Evolutionary conservation across 192 early-diverging fungal species (phyloP).

Genomic region (Haplosporangium gracile): DNA sequence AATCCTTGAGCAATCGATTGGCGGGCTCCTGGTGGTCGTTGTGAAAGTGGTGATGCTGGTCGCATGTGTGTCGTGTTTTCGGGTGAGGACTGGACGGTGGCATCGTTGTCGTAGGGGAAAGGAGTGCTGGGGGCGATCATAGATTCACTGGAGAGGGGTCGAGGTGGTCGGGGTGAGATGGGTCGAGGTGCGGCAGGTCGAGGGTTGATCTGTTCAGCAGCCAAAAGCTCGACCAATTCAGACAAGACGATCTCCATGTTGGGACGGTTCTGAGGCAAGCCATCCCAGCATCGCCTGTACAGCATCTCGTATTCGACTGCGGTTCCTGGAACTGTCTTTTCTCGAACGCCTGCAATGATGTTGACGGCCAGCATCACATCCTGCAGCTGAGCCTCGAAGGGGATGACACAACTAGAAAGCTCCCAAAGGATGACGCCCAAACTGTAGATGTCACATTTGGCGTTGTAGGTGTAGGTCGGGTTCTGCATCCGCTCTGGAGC

Average conservation of each 20-base stretch:
- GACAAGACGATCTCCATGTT: constrained; percentile 57
- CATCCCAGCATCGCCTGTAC: constrained; percentile 55
- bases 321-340: constrained; percentile 56
- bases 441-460: constrained; percentile 59
- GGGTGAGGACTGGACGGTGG: constrained; percentile 40
- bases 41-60: constrained; percentile 29
- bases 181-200: constrained; percentile 35
- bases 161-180: constrained; percentile 39
- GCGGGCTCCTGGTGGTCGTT: constrained; percentile 12
- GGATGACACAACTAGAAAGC: constrained; percentile 52
- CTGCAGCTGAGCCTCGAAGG: constrained; percentile 52
- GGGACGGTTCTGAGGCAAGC: constrained; percentile 50
- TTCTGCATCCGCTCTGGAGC: constrained; percentile 60
- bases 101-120: constrained; percentile 49
- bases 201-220: constrained; percentile 46
- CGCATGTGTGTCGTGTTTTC: constrained; percentile 39
- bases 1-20: constrained; percentile 38
- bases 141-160: constrained; percentile 51
- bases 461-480: constrained; percentile 57
- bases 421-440: constrained; percentile 62
- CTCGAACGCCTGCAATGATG: constrained; percentile 56
- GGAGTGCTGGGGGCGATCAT: constrained; percentile 42
- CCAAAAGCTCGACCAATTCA: constrained; percentile 50
- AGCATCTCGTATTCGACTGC: constrained; percentile 58
- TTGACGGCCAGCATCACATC: constrained; percentile 59